phyloP scores from a whole-genome alignment of 208 protist species.

The Trypanosoma cruzi region DNA sequence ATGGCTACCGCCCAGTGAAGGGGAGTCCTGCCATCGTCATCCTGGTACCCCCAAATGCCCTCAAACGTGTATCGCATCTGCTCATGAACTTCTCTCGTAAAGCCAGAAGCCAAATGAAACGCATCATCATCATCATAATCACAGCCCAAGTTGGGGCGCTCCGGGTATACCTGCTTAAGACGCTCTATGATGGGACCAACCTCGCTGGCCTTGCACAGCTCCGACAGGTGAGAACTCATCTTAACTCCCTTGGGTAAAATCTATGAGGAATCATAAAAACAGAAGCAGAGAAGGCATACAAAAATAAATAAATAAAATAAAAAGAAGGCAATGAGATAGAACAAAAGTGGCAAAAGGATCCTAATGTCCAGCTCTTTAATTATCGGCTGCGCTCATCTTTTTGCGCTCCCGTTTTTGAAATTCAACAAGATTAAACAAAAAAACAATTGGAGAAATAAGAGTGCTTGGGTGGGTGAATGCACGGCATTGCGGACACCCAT shows the following conservation, averaged over 20 bases:
- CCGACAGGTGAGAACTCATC: slow-evolving; percentile 60
- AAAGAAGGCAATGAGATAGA: neutral
- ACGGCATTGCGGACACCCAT: neutral
- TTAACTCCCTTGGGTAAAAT: neutral
- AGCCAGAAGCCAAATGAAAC: neutral
- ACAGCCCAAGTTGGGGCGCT: neutral
- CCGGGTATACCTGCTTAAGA: slow-evolving; percentile 44
- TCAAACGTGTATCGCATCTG: slow-evolving; percentile 33
- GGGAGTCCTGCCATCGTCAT: slow-evolving; percentile 87
- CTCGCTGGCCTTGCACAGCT: slow-evolving; percentile 64
- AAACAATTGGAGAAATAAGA: neutral
- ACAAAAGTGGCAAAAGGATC: neutral
- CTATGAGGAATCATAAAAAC: neutral
- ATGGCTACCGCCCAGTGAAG: slow-evolving; percentile 90
- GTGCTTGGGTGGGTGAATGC: neutral
- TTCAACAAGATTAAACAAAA: neutral
- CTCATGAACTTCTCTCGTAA: slow-evolving; percentile 4
- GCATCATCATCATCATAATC: neutral
- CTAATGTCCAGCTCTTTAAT: neutral
- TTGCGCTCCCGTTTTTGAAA: neutral
- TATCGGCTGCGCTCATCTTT: neutral
- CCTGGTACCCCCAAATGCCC: slow-evolving; percentile 73
- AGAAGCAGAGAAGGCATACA: slow-evolving; percentile 14
- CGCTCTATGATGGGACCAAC: slow-evolving; percentile 47
- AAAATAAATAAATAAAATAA: neutral